These are phyloP conservation scores for Candida berthetii DNA, from an alignment of 805 yeast genomes.

Conservation along the genomic window DNA sequence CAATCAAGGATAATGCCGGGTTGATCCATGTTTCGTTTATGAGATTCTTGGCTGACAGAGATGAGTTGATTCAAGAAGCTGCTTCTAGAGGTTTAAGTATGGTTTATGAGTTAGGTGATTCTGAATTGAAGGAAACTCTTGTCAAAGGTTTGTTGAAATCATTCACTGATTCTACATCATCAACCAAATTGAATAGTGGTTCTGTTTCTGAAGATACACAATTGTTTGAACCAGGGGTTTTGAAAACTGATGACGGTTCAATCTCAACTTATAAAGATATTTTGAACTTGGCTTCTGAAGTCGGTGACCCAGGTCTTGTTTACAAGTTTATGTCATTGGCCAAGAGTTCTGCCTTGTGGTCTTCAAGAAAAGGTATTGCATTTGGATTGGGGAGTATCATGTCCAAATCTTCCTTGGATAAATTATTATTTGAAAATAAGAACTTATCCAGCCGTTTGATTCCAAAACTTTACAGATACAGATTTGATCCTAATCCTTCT, in stretches of 20 bases:
- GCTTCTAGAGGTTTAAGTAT: constrained; percentile 86
- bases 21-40: constrained; percentile 70
- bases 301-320: constrained; percentile 91
- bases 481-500: constrained; percentile 73
- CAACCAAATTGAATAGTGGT: constrained; percentile 48
- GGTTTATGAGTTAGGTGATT: constrained; percentile 71
- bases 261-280: constrained; percentile 91
- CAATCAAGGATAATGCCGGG: constrained; percentile 36
- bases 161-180: constrained; percentile 61
- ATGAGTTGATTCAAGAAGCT: constrained; percentile 86
- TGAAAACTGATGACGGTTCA: constrained; percentile 79
- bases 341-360: constrained; percentile 83
- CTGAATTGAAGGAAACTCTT: constrained; percentile 60
- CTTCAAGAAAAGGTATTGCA: constrained; percentile 89
- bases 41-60: constrained; percentile 72
- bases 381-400: constrained; percentile 85
- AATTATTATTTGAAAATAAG: constrained; percentile 47
- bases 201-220: constrained; percentile 73
- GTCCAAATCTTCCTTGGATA: constrained; percentile 69
- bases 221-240: constrained; percentile 74
- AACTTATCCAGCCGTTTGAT: constrained; percentile 54
- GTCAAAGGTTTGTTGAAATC: constrained; percentile 69
- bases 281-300: constrained; percentile 82
- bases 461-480: constrained; percentile 78
- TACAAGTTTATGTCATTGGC: constrained; percentile 93